A percentile compares a stretch with the other conserved stretches of the same genome.
Evolutionary conservation across 2,329 filamentous ascomycete species (phyloP).

Genomic region (Periconia sp.): DNA sequence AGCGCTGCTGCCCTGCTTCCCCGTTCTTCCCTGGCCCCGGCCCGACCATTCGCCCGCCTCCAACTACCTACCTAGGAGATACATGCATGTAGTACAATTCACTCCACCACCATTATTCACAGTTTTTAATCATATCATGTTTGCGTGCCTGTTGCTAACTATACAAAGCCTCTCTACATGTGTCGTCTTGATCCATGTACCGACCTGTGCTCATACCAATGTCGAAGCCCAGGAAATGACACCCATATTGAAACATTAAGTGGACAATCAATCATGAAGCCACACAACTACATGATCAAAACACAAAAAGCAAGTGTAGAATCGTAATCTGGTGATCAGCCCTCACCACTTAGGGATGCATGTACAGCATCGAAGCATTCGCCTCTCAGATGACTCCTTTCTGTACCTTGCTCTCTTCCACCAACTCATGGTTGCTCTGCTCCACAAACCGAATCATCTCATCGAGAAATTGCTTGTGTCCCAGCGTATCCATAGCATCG

Average conservation of each 20-base stretch:
- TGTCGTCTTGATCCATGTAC: neutral
- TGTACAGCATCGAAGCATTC: constrained; percentile 20
- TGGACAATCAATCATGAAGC: too few species aligned
- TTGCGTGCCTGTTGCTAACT: too few species aligned
- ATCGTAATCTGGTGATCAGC: too few species aligned
- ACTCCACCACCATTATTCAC: too few species aligned
- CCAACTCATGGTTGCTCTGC: constrained; percentile 39
- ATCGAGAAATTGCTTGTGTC: constrained; percentile 39
- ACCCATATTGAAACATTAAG: constrained; percentile 1
- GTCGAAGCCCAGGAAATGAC: neutral
- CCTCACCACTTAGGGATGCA: too few species aligned
- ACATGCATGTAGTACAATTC: too few species aligned
- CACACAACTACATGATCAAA: too few species aligned
- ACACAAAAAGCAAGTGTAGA: too few species aligned
- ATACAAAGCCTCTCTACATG: neutral
- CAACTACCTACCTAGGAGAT: too few species aligned
- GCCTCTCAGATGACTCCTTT: constrained; percentile 31
- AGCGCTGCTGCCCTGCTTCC: neutral
- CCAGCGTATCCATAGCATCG: constrained; percentile 35
- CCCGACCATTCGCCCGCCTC: neutral
- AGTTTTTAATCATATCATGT: too few species aligned
- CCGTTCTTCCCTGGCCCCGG: neutral
- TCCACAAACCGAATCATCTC: constrained; percentile 36
- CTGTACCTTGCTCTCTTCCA: constrained; percentile 31
- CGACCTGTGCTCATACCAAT: neutral